These are phyloP conservation scores for Lophium mytilinum DNA, from an alignment of 495 filamentous ascomycete genomes.

Conservation along the genomic window DNA sequence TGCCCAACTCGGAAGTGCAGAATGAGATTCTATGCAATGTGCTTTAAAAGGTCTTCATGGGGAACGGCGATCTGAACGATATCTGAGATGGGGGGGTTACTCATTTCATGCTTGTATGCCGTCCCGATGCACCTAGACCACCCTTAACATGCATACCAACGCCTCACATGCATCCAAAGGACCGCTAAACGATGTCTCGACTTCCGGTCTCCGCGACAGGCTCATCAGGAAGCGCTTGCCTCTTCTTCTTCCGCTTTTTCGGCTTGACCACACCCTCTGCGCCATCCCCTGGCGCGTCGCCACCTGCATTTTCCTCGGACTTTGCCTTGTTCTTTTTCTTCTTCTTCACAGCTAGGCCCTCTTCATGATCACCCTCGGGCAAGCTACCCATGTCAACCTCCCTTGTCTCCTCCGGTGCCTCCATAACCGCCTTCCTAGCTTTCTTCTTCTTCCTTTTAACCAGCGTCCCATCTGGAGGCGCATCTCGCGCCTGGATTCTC, in stretches of 20 bases:
- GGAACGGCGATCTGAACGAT: too few species aligned
- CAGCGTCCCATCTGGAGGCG: slow-evolving; percentile 60
- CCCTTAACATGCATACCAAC: not conserved
- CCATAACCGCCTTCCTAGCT: slow-evolving; percentile 30
- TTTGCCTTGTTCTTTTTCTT: slow-evolving; percentile 32
- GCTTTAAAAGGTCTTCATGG: too few species aligned
- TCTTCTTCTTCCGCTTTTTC: slow-evolving; percentile 8
- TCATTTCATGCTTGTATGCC: not conserved
- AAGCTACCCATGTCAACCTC: slow-evolving; percentile 2
- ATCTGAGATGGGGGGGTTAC: not conserved
- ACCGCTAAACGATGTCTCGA: not conserved
- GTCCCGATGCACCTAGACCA: not conserved
- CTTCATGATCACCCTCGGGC: slow-evolving; percentile 32
- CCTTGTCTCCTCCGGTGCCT: slow-evolving; percentile 1
- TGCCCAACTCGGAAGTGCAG: too few species aligned
- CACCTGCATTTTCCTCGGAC: slow-evolving; percentile 22
- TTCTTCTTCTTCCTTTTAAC: slow-evolving; percentile 70
- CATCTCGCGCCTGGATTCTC: slow-evolving; percentile 60
- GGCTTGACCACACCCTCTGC: not conserved
- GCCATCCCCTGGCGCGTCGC: slow-evolving; percentile 3
- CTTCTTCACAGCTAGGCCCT: slow-evolving; percentile 37
- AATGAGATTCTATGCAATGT: too few species aligned
- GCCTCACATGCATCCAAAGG: not conserved
- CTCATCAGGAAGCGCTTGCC: not conserved
- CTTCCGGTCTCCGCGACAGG: not conserved